phyloP scores from a whole-genome alignment of 805 yeast genomes.

The Yamadazyma ubonensis region DNA sequence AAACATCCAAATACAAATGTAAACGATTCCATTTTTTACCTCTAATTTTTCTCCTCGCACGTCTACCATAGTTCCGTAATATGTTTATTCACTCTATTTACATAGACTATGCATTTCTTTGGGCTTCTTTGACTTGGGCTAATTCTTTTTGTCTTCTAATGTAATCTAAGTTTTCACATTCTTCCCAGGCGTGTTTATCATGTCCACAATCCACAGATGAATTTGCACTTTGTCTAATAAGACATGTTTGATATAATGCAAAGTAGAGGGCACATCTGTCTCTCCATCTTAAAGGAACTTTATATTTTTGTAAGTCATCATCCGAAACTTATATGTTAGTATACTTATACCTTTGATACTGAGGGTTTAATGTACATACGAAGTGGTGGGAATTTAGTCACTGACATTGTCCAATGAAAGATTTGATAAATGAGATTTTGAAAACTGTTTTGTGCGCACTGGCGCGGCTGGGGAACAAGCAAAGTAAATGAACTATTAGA shows the following conservation, averaged over 20 bases:
- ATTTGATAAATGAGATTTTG: constrained; percentile 11
- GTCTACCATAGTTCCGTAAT: not conserved
- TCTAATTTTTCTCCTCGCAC: not conserved
- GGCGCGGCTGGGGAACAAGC: not conserved
- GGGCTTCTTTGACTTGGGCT: constrained; percentile 50
- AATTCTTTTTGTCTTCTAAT: constrained; percentile 76
- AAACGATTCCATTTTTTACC: too few relatives aligned
- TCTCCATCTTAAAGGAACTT: constrained; percentile 75
- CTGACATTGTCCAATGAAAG: constrained; percentile 28
- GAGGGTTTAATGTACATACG: too few relatives aligned
- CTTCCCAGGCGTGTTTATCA: constrained; percentile 81
- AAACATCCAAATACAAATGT: constrained; percentile 2
- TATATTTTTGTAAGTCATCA: constrained; percentile 78
- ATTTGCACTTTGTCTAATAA: constrained; percentile 43
- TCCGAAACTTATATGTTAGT: constrained; percentile 53
- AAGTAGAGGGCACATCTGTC: constrained; percentile 74
- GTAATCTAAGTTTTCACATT: constrained; percentile 80
- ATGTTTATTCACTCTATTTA: not conserved
- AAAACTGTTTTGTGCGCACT: not conserved
- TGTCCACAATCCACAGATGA: constrained; percentile 58
- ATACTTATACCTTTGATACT: too few relatives aligned
- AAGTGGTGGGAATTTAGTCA: constrained; percentile 43
- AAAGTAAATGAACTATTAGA: too few relatives aligned
- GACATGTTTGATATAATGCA: constrained; percentile 45
- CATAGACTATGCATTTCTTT: constrained; percentile 16